Evolutionary conservation across 371 early-diverging fungal species (phyloP).

Genomic region (Phascolomyces articulosus): DNA sequence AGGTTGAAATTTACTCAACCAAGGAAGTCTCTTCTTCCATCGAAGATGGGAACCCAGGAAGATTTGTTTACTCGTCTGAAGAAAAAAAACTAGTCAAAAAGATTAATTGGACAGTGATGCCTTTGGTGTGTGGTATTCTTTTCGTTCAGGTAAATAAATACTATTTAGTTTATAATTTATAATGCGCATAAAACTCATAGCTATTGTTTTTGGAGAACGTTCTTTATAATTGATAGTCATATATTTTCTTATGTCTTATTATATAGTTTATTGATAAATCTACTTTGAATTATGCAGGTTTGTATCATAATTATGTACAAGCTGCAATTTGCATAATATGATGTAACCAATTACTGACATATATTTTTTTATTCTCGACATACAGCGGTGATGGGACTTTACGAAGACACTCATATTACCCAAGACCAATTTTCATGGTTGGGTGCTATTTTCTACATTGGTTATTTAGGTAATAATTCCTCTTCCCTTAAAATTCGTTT

Average conservation of each 20-base stretch:
- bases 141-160: conserved; percentile 30
- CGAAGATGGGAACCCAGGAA: not conserved
- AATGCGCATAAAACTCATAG: too few relatives aligned
- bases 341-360: too few relatives aligned
- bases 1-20: not conserved
- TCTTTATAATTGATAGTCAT: too few relatives aligned
- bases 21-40: not conserved
- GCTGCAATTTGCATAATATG: too few relatives aligned
- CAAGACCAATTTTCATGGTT: conserved; percentile 29
- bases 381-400: conserved; percentile 28
- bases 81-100: conserved; percentile 21
- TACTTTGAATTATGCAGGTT: conserved; percentile 26
- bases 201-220: too few relatives aligned
- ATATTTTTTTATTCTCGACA: too few relatives aligned
- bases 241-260: too few relatives aligned
- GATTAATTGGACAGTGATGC: conserved; percentile 20
- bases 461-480: conserved; percentile 12
- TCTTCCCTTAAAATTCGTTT: too few relatives aligned
- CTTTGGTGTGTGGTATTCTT: conserved; percentile 18
- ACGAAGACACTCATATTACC: conserved; percentile 27
- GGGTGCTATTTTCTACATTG: conserved; percentile 39
- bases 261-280: conserved; percentile 41
- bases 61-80: conserved; percentile 12
- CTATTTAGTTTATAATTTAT: too few relatives aligned
- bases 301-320: too few relatives aligned